Evolutionary conservation across 1,284 basidiomycete genomes (phyloP).

Genomic region (Tilletia indica): DNA sequence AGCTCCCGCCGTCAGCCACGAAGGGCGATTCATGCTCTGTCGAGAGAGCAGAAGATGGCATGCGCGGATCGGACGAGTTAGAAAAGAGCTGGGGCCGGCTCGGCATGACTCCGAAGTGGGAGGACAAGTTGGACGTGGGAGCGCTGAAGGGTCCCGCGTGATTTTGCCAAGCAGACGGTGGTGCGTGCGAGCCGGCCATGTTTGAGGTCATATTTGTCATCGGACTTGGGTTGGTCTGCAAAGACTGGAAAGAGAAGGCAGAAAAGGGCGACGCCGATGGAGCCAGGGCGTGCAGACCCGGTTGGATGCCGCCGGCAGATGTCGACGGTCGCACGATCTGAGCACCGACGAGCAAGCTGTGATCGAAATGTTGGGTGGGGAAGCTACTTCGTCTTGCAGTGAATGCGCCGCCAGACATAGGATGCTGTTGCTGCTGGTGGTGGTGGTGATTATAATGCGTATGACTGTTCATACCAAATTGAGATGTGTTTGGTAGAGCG

Average conservation of each 20-base stretch:
- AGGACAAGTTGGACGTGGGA: not conserved
- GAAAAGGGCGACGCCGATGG: not conserved
- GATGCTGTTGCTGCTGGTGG: not conserved
- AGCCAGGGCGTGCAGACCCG: conserved; percentile 4
- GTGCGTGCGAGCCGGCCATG: not conserved
- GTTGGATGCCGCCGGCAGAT: conserved; percentile 1
- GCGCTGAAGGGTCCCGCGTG: no score
- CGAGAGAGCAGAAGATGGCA: not conserved
- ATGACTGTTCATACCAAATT: no score
- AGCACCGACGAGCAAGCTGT: not conserved
- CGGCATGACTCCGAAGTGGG: not conserved
- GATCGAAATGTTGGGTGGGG: not conserved
- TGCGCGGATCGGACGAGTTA: not conserved
- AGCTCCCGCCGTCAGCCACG: not conserved
- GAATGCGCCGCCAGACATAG: not conserved
- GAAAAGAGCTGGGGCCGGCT: conserved; percentile 4
- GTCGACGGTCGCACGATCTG: conserved; percentile 17
- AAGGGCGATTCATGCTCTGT: not conserved
- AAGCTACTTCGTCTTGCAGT: not conserved
- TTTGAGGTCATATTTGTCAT: not conserved
- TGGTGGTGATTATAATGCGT: not conserved
- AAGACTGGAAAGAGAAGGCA: not conserved
- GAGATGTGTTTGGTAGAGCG: not conserved
- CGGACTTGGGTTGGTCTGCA: not conserved
- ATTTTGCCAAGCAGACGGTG: conserved; percentile 10